A percentile compares a stretch with the other conserved stretches of the same genome.
These are phyloP conservation scores for Flaveria ramosissima DNA, from an alignment of 129 eudicot species.

Conservation along the genomic window DNA sequence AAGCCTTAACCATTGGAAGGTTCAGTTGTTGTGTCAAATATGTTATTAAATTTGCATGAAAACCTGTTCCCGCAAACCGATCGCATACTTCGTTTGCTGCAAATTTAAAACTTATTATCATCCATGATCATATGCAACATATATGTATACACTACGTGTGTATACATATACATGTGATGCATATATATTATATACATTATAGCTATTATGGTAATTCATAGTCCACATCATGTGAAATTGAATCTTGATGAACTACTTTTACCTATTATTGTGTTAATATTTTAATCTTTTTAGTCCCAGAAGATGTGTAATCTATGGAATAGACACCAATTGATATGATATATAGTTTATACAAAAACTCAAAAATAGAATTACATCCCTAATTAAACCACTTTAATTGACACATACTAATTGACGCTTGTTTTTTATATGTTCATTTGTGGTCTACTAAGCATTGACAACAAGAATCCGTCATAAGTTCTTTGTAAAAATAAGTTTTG, in stretches of 20 bases:
- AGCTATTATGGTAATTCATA: background rate
- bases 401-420: background rate
- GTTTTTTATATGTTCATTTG: background rate
- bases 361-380: background rate
- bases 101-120: background rate
- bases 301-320: background rate
- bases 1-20: conserved; percentile 85
- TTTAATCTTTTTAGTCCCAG: background rate
- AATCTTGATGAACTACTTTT: background rate
- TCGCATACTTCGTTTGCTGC: conserved; percentile 93
- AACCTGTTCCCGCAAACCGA: conserved; percentile 78
- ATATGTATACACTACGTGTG: background rate
- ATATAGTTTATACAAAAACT: background rate
- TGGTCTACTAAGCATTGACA: background rate
- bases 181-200: background rate
- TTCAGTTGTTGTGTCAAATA: conserved; percentile 73
- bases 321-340: background rate
- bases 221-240: conserved; percentile 14
- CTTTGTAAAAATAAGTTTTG: background rate
- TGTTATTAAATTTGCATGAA: conserved; percentile 90
- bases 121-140: too few species aligned
- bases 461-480: background rate
- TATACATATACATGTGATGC: background rate
- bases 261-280: background rate
- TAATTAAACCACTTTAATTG: background rate